Evolutionary conservation across 192 early-diverging fungal species (phyloP).

Genomic region (Haplosporangium gracile): DNA sequence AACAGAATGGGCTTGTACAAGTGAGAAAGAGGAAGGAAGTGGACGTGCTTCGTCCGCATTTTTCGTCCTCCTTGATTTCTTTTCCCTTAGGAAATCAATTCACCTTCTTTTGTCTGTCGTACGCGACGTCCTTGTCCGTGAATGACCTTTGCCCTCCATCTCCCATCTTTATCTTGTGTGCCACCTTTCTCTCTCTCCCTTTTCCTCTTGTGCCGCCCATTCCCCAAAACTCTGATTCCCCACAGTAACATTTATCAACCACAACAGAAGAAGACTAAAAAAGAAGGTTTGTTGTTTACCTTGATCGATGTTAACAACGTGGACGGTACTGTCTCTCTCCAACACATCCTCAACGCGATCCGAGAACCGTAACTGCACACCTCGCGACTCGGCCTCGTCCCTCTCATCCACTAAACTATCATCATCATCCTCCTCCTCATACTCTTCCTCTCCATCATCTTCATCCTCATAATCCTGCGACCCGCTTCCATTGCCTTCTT

Average conservation of each 20-base stretch:
- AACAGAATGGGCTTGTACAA: no score
- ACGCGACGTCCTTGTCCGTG: no score
- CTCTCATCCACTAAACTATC: constrained; percentile 14
- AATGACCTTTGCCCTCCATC: no score
- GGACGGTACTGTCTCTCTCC: constrained; percentile 63
- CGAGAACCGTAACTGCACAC: constrained; percentile 64
- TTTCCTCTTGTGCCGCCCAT: neutral
- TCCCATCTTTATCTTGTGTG: no score
- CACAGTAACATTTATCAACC: neutral
- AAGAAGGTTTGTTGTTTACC: constrained; percentile 24
- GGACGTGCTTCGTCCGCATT: no score
- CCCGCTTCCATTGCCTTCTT: neutral
- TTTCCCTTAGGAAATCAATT: no score
- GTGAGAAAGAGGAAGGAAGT: no score
- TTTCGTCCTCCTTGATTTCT: no score
- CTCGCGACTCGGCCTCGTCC: constrained; percentile 40
- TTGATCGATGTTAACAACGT: constrained; percentile 65
- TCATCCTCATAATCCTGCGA: neutral
- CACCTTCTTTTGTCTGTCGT: neutral
- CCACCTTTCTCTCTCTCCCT: neutral
- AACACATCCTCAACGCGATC: constrained; percentile 67
- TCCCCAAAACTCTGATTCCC: neutral
- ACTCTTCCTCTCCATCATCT: neutral
- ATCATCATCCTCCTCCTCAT: constrained; percentile 12
- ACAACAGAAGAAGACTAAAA: neutral